Evolutionary conservation across 495 filamentous ascomycete species (phyloP), one percentile per base, ranked within the genome.

Genomic region (Clavariopsis aquatica): DNA sequence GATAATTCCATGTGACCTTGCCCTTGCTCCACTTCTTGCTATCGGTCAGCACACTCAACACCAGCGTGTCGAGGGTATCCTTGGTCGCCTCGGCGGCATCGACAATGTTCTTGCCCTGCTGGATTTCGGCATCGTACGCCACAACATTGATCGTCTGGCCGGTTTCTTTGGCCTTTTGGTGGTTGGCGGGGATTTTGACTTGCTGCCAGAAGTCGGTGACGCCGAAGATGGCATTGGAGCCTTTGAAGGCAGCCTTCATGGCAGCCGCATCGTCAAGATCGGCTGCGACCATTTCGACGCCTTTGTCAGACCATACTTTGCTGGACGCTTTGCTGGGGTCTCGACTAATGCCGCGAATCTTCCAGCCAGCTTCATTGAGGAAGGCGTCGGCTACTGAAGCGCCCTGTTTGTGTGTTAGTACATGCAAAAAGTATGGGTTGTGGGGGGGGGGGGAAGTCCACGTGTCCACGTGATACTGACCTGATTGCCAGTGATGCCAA

Each of bases 171-270:
- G 69, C 72, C 26, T 61, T 53, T 24, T 57, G 60, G 22, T 57
- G 38, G 36, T 62, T 71, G 43, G 69, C 63, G 5, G 77, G 74
- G 45, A 71, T 73, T 27, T 68, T 60, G 66, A 76, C 61, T 4
- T 67, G 29, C 1, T 49, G 54, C 77, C 77, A 80, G 73, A 82
- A 85, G 53, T 86, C 81, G 0, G 83, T 86, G 47, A 79, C 77
- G 57, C 75, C 72, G 68, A 84, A 87, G 70, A 85, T 81, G 29
- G 73, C 79, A 46, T 76, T 72, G 4, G 79, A 79, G 36, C 78
- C 80, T 6, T 68, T 36, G 67, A 87, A 82, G 20, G 82, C 84
- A 12, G 45, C 26, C 1, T 67, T 65, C 0, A 87, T 74, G 1
- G 78, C 77, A 1, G 62, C 64, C 38, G 74, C 54, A 29, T 82